Percentiles rank a stretch among this genome's conserved stretches.
phyloP scores from a whole-genome alignment of 169 alveolate species.

The Eimeria brunetti region DNA sequence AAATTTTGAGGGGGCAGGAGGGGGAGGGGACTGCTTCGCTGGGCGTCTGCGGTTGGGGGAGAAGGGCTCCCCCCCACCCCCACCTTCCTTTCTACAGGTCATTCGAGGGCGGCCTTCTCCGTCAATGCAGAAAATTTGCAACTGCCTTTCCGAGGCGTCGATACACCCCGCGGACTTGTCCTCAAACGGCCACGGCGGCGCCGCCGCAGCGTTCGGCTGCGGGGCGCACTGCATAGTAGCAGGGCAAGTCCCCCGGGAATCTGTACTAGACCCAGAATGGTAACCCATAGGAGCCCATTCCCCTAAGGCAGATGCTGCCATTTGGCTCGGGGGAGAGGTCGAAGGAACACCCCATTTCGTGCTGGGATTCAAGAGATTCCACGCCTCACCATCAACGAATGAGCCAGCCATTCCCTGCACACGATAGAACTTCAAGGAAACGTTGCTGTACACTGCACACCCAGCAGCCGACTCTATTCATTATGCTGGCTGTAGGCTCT shows the following conservation, averaged over 20 bases:
- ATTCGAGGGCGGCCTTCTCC: constrained; percentile 7
- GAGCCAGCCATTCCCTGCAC: constrained; percentile 39
- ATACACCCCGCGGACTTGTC: not conserved
- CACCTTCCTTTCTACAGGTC: not conserved
- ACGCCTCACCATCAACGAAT: constrained; percentile 21
- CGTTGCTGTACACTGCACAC: not conserved
- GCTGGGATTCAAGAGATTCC: not conserved
- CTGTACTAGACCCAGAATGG: not conserved
- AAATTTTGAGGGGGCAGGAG: constrained; percentile 33
- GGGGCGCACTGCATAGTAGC: not conserved
- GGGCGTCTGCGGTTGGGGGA: not conserved
- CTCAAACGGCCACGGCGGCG: not conserved
- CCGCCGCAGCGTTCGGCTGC: not conserved
- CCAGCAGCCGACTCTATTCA: not conserved
- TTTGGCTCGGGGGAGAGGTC: constrained; percentile 1
- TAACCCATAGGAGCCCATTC: not conserved
- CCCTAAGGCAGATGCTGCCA: not conserved
- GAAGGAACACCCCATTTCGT: constrained; percentile 21
- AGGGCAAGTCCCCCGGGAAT: not conserved
- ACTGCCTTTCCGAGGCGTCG: not conserved
- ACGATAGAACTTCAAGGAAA: not conserved
- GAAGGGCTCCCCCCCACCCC: not conserved
- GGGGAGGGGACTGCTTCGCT: not conserved
- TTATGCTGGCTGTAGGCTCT: constrained; percentile 4
- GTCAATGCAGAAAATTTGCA: constrained; percentile 21